phyloP scores from a whole-genome alignment of 441 rosid genomes.

The Populus tomentosa region DNA sequence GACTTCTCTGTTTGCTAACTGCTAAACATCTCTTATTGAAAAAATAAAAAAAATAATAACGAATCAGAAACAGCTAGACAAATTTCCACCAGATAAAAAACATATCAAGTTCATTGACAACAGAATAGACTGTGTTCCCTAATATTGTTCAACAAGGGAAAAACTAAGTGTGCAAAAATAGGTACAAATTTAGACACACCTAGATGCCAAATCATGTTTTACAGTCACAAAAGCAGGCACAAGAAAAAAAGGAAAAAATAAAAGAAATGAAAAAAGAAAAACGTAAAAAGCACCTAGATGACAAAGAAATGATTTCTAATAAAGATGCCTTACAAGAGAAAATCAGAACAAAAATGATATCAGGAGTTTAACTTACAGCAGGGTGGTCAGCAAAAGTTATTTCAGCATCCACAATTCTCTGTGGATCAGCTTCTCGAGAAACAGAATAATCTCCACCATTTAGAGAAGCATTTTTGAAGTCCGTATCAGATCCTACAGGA shows the following conservation, averaged over 20 bases:
- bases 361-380: constrained; percentile 42
- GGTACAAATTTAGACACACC: too few relatives aligned
- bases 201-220: background rate
- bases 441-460: constrained; percentile 28
- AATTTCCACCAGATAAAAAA: background rate
- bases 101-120: background rate
- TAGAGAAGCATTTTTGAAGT: constrained; percentile 21
- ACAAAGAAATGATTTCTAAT: background rate
- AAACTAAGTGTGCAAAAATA: background rate
- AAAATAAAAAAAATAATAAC: too few relatives aligned
- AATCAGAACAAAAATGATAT: constrained; percentile 6
- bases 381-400: constrained; percentile 27
- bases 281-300: background rate
- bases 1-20: too few relatives aligned
- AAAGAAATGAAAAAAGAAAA: background rate
- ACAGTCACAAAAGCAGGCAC: background rate
- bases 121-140: background rate
- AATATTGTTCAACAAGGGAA: background rate
- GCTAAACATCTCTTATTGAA: too few relatives aligned
- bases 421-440: constrained; percentile 36
- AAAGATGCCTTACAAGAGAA: constrained; percentile 11
- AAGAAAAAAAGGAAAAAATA: background rate
- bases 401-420: constrained; percentile 34
- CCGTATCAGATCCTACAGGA: constrained; percentile 28
- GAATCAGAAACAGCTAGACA: background rate